These are phyloP conservation scores for Aspergillus proliferans DNA, from an alignment of 2,329 filamentous ascomycete genomes.

Conservation along the genomic window DNA sequence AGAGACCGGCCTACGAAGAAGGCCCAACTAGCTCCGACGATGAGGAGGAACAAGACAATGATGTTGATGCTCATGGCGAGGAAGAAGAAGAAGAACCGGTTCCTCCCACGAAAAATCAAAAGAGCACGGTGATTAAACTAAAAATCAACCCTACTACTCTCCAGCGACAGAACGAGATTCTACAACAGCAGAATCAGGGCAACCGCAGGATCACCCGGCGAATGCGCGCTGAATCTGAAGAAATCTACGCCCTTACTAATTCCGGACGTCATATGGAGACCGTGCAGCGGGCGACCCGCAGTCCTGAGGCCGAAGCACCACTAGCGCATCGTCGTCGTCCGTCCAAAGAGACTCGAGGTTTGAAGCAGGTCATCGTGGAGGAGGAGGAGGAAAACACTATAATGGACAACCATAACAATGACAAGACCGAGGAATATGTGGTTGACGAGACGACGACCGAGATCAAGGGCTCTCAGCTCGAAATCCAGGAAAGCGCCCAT, in stretches of 20 bases:
- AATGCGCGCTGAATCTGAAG: slow-evolving; percentile 51
- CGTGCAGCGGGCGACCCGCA: slow-evolving; percentile 49
- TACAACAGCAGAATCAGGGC: slow-evolving; percentile 6
- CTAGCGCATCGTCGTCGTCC: slow-evolving; percentile 17
- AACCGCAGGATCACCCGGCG: slow-evolving; percentile 53
- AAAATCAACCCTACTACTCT: slow-evolving; percentile 22
- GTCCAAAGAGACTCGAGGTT: slow-evolving; percentile 30
- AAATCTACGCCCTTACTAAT: slow-evolving; percentile 53
- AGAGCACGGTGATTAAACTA: slow-evolving; percentile 23
- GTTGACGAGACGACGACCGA: slow-evolving; percentile 40
- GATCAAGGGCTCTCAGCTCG: slow-evolving; percentile 35
- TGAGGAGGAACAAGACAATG: slow-evolving; percentile 22
- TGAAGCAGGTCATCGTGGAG: slow-evolving; percentile 35
- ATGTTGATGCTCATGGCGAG: slow-evolving; percentile 8
- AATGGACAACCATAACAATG: slow-evolving; percentile 8
- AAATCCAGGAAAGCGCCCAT: slow-evolving; percentile 38
- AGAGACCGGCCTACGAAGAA: slow-evolving; percentile 52
- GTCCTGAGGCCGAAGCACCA: slow-evolving; percentile 37
- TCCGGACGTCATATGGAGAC: slow-evolving; percentile 54
- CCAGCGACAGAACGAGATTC: slow-evolving; percentile 17
- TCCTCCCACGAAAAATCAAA: slow-evolving; percentile 14
- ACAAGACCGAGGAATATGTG: slow-evolving; percentile 40
- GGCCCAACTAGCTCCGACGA: slow-evolving; percentile 40
- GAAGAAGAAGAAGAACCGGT: slow-evolving; percentile 16
- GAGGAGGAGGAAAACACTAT: slow-evolving; percentile 17